Evolutionary conservation across 495 filamentous ascomycete species (phyloP).

Genomic region (Penicillium atrosanguineum): DNA sequence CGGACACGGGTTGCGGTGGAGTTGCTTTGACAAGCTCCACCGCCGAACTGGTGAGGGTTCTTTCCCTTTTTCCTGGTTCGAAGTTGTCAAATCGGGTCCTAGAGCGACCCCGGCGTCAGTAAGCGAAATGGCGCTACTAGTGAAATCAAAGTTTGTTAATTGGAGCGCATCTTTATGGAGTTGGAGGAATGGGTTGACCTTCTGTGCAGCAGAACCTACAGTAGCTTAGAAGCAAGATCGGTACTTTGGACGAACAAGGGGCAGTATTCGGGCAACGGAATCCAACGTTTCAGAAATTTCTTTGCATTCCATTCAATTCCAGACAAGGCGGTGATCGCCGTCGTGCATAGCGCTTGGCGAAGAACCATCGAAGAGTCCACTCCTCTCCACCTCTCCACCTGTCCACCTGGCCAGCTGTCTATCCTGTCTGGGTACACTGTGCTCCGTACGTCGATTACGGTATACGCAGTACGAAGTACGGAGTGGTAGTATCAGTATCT

Average conservation of each 20-base stretch:
- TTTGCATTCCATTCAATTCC: conserved; percentile 14
- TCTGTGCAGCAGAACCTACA: neutral
- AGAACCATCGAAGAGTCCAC: conserved; percentile 14
- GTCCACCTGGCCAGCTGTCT: no score
- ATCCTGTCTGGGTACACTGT: no score
- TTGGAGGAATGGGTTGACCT: neutral
- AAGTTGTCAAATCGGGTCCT: neutral
- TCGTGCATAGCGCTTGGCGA: conserved; percentile 6
- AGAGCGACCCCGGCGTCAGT: neutral
- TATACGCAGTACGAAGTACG: no score
- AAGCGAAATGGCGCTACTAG: conserved; percentile 1
- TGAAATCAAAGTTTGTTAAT: neutral
- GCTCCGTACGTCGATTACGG: no score
- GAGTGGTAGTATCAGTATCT: no score
- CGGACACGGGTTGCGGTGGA: conserved; percentile 4
- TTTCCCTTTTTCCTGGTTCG: neutral
- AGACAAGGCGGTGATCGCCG: conserved; percentile 20
- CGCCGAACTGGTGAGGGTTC: neutral
- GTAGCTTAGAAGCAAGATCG: neutral
- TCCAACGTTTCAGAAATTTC: conserved; percentile 26
- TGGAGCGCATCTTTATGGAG: neutral
- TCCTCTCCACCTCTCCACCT: conserved; percentile 1
- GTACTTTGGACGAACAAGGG: neutral
- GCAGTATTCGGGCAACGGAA: conserved; percentile 4
- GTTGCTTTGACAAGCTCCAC: conserved; percentile 10